phyloP scores from a whole-genome alignment of 225 moss, liverwort and hornwort species.

The Bryum argenteum region DNA sequence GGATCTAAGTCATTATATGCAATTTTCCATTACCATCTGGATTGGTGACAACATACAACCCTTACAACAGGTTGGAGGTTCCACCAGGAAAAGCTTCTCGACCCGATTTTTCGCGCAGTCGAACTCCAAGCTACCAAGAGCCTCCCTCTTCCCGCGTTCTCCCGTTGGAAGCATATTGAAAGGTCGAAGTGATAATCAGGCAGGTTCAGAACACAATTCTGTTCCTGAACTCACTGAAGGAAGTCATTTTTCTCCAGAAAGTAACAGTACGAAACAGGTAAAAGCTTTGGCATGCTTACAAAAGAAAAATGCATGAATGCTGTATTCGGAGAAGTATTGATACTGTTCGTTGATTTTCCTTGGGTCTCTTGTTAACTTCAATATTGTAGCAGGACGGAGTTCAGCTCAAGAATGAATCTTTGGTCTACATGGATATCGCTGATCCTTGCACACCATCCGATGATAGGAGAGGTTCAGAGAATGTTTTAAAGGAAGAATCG shows the following conservation, averaged over 20 bases:
- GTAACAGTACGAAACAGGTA: constrained; percentile 52
- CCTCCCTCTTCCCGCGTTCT: constrained; percentile 37
- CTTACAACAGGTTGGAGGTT: constrained; percentile 45
- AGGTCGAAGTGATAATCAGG: constrained; percentile 23
- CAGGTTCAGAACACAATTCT: constrained; percentile 30
- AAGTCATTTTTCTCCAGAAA: constrained; percentile 40
- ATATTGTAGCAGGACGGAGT: constrained; percentile 44
- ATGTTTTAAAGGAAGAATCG: constrained; percentile 22
- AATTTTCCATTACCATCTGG: background rate
- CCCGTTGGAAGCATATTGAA: constrained; percentile 19
- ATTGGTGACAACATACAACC: background rate
- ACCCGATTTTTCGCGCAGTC: constrained; percentile 58
- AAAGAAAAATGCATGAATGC: background rate
- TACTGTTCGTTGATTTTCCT: background rate
- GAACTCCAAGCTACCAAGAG: constrained; percentile 36
- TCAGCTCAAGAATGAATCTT: constrained; percentile 43
- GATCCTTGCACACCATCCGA: constrained; percentile 23
- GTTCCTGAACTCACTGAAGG: constrained; percentile 33
- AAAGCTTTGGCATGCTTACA: background rate
- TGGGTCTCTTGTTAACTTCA: constrained; percentile 6
- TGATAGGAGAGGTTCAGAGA: background rate
- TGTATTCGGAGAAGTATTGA: constrained; percentile 2
- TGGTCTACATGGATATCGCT: constrained; percentile 36
- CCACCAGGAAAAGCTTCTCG: constrained; percentile 63
- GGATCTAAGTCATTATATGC: background rate